Evolutionary conservation across 768 basidiomycete species (phyloP), one percentile per base, ranked within the genome.

Genomic region (Daedalea quercina): DNA sequence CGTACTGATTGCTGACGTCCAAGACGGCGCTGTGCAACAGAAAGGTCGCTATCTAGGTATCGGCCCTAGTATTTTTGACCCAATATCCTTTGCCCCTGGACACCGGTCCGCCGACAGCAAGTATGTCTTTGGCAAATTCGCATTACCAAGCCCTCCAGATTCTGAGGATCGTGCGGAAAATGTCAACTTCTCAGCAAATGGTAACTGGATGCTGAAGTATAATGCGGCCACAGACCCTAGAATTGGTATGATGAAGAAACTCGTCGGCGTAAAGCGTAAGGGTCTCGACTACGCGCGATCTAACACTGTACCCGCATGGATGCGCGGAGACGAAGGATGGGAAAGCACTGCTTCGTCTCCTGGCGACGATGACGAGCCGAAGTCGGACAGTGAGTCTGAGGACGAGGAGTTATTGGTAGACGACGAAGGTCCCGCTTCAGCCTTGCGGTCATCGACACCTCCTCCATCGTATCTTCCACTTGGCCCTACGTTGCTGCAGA

Each of bases 241-340:
- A 17, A 71, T 90, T 12, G 80, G 84, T 2, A 73, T 90, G 9
- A 76, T 88, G 37, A 75, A 72, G 55, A 84, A 82, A 64, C 65
- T 91, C 42, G 80, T 82, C 53, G 86, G 84, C 1, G 77, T 82
- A 25, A 90, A 89, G 70, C 74, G 87, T 56, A 90, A 84, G 67
- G 69, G 63, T 11, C 57, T 62, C n/a, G 67, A 67, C 24, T 71
- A 76, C 55, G 70, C 69, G 3, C 53, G 57, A 19, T 68, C 73
- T 11, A 63, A 65, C 24, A 47, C 60, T 23, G 74, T 69, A 11
- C 71, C 74, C 35, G 63, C 69, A 13, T 79, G 82, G 80, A 57
- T 67, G 22, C 66, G 73, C 33, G 74, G 76, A 24, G 68, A 74
- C 45, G 74, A 74, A 54, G 76, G 80, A 44, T 78, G 81, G 82